Percentiles rank a stretch among this genome's conserved stretches.
These are phyloP conservation scores for Earliella scabrosa DNA, from an alignment of 1,284 basidiomycete species.

Conservation along the genomic window DNA sequence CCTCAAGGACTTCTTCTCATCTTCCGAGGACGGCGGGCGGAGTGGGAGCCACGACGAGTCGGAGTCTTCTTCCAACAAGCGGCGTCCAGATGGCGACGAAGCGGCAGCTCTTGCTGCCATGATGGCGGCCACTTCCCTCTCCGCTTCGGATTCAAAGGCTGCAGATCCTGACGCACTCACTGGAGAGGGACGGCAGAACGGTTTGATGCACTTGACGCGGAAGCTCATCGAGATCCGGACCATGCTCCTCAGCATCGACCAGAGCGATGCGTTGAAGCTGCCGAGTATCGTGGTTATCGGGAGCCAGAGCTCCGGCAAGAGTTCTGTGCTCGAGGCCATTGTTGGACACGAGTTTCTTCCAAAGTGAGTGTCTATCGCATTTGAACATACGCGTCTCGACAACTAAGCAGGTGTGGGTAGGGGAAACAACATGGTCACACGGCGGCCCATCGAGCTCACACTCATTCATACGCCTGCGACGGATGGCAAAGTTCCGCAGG, in stretches of 20 bases:
- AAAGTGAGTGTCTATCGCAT: conserved; percentile 64
- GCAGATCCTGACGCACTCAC: conserved; percentile 41
- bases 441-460: conserved; percentile 96
- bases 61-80: conserved; percentile 37
- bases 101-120: conserved; percentile 69
- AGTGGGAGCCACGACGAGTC: conserved; percentile 32
- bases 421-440: conserved; percentile 99
- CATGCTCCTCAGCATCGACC: conserved; percentile 94
- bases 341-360: conserved; percentile 98
- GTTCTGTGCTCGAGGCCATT: conserved; percentile 95
- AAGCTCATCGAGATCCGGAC: conserved; percentile 97
- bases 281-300: conserved; percentile 99
- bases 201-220: conserved; percentile 90
- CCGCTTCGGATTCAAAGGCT: conserved; percentile 64
- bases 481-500: conserved; percentile 62
- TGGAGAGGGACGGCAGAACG: conserved; percentile 57
- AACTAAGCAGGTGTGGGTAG: conserved; percentile 44
- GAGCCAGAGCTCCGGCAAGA: conserved; percentile 98
- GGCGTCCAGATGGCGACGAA: conserved; percentile 59
- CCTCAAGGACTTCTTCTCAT: conserved; percentile 68
- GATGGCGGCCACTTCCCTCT: conserved; percentile 73
- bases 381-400: conserved; percentile 13
- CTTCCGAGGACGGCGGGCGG: conserved; percentile 38
- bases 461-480: conserved; percentile 86
- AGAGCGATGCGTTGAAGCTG: conserved; percentile 91